phyloP scores from a whole-genome alignment of 2,329 filamentous ascomycete species.

The Bipolaris sorokiniana region DNA sequence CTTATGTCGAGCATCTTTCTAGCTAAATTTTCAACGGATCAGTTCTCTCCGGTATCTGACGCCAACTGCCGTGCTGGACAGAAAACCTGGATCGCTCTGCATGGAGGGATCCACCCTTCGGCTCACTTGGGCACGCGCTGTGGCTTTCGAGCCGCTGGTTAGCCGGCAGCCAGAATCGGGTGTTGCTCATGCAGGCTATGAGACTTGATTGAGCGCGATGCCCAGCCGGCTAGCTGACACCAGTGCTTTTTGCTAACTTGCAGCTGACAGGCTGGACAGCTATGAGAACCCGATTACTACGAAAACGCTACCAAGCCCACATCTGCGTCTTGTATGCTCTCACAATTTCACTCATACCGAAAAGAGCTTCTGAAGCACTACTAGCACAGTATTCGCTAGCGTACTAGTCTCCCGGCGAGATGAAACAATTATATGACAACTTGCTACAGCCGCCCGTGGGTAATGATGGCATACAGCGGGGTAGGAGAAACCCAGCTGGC shows the following conservation, averaged over 20 bases:
- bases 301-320: background rate
- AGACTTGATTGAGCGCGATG: slow-evolving; percentile 24
- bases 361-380: background rate
- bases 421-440: slow-evolving; percentile 9
- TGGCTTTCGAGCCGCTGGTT: slow-evolving; percentile 22
- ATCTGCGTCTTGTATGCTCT: background rate
- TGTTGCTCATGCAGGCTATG: slow-evolving; percentile 26
- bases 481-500: slow-evolving; percentile 28
- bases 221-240: slow-evolving; percentile 22
- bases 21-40: slow-evolving; percentile 13
- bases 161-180: slow-evolving; percentile 29
- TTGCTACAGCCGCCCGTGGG: slow-evolving; percentile 19
- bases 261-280: slow-evolving; percentile 25
- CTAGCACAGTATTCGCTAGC: background rate
- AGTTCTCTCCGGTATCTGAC: slow-evolving; percentile 9
- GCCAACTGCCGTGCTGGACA: slow-evolving; percentile 12
- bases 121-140: slow-evolving; percentile 22
- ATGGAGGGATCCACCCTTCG: slow-evolving; percentile 25
- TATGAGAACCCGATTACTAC: slow-evolving; percentile 11
- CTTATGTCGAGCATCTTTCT: slow-evolving; percentile 2
- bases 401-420: background rate
- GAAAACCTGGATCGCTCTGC: slow-evolving; percentile 24
- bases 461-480: slow-evolving; percentile 32
- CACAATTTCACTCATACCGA: background rate
- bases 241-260: slow-evolving; percentile 20